Percentiles rank a stretch among this genome's conserved stretches.
These are phyloP conservation scores for Penicillium angulare DNA, from an alignment of 495 filamentous ascomycete genomes.

Conservation along the genomic window DNA sequence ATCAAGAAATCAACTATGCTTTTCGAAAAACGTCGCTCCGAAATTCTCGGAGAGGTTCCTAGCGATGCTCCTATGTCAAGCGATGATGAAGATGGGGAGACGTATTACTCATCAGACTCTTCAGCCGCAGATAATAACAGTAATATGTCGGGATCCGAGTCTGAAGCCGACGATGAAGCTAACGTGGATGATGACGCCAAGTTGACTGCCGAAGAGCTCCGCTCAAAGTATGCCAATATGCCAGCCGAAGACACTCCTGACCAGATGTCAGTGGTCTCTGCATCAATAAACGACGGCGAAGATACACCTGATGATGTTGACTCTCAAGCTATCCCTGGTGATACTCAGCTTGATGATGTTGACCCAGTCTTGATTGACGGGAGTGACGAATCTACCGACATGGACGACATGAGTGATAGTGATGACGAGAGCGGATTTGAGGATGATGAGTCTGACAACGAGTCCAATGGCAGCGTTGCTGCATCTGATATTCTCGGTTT, in stretches of 20 bases:
- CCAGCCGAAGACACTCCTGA: slow-evolving; percentile 33
- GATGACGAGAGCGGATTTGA: slow-evolving; percentile 54
- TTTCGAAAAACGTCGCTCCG: slow-evolving; percentile 54
- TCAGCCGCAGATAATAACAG: slow-evolving; percentile 55
- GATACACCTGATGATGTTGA: slow-evolving; percentile 24
- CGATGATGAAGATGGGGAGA: slow-evolving; percentile 49
- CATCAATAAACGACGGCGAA: slow-evolving; percentile 18
- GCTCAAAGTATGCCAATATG: slow-evolving; percentile 74
- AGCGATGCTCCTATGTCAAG: slow-evolving; percentile 44
- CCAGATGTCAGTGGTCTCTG: slow-evolving; percentile 26
- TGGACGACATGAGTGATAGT: slow-evolving; percentile 78
- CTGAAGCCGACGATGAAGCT: slow-evolving; percentile 41
- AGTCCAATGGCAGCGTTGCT: slow-evolving; percentile 51
- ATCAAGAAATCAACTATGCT: slow-evolving; percentile 66
- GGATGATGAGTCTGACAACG: slow-evolving; percentile 36
- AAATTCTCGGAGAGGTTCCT: slow-evolving; percentile 45
- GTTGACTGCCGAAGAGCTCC: slow-evolving; percentile 76
- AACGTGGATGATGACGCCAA: slow-evolving; percentile 65
- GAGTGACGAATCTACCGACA: slow-evolving; percentile 80
- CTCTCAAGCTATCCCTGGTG: slow-evolving; percentile 18
- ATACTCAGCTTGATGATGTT: slow-evolving; percentile 60
- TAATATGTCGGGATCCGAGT: slow-evolving; percentile 64
- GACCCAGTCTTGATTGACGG: slow-evolving; percentile 67
- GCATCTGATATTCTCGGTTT: slow-evolving; percentile 67
- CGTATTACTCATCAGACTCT: slow-evolving; percentile 37